Base-by-base conservation (phyloP, 2,329 filamentous ascomycete genomes). In the Berkeleyomyces rouxiae region DNA sequence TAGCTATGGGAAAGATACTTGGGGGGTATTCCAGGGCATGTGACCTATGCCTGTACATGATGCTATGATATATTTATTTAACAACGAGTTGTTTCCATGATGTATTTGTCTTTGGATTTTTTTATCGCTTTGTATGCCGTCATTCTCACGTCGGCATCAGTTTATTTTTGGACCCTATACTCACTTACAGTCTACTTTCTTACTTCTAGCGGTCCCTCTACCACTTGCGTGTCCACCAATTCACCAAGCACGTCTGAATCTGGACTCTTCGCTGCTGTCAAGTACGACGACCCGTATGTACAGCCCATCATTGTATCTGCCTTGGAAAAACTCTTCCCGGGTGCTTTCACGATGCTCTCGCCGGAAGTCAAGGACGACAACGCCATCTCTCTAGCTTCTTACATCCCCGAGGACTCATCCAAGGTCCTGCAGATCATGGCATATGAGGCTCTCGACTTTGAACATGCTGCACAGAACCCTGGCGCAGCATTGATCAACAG, bases 371-470 rank as follows among this genome's bases (percentile, higher is more conserved):
- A 65, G 37, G 63, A 69, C 43, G 70, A 70, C 23, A 69, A 71
- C 47, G 71, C 71, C 36, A 66, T 74, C 49, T 71, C 73, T 0
- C 70, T 80, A 0, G 64, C 70, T 3, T 67, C 69, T 1, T 67
- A 76, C 7, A 65, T 79, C 4, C 70, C 74, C 0, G 66, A 67
- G 1, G 61, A 39, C 31, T 68, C 68, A 7, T 66, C 78, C 74
- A 67, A 77, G 36, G 70, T 90, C 3, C 77, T 99, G 2, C 88
- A 96, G 72, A 91, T 95, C 70, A 82, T 83, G 2, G 82, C 87
- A 42, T 99, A 99, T 74, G 93, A 99, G 73, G 78, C 82, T 49
- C 82, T 97, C 64, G 88, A 95, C 70, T 97, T 96, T 72, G 84
- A 88, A 62, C 83, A 86, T 68, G 80, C 87, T 16, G 77, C 87